Evolutionary conservation across 148 eudicot genomes (phyloP), one percentile per base, ranked within the genome.

Genomic region (Camellia granthamiana): DNA sequence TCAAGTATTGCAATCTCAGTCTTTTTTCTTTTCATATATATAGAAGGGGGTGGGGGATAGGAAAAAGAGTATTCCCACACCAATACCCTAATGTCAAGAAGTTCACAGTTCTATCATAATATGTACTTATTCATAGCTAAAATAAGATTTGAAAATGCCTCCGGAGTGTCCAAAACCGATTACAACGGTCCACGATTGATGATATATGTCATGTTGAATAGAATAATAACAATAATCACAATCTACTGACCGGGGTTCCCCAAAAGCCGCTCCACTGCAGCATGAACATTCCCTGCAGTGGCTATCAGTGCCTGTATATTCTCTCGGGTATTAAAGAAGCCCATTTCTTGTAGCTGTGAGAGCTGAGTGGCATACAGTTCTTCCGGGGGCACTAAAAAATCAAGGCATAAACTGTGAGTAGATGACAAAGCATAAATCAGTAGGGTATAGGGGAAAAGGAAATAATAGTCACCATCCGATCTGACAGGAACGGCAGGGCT

Each of bases 301-400:
- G 98, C 98, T 68, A 85, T 84, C 72, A 96, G 88, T 9, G 95
- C 99, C 77, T 88, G 82, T 61, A 96, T 90, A 59, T 96, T 96
- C 88, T 91, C 98, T 80, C 83, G 89, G 21, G 94, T 79, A 60
- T 96, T 95, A 19, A 89, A 87, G 83, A 96, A 96, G 4, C 99
- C 99, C 99, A 93, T 93, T 82, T 96, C 99, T 84, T 89, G 97
- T 38, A 96, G 90, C 83, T 91, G 94, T 5, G 90, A 79, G 12
- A 96, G 90, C 78, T 96, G 99, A 51, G 88, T 83, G 14, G 99
- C 99, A 87, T 92, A 96, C 1, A 87, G 89, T 83, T 96, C 98
- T 81, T 96, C 99, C 0, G 98, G 94, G 12, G 98, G 97, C 62
- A 91, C 99, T 92, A 72, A 81, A 83, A 62, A 67, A 7, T 44